Evolutionary conservation across 148 eudicot genomes (phyloP).

Genomic region (Chenopodium album): DNA sequence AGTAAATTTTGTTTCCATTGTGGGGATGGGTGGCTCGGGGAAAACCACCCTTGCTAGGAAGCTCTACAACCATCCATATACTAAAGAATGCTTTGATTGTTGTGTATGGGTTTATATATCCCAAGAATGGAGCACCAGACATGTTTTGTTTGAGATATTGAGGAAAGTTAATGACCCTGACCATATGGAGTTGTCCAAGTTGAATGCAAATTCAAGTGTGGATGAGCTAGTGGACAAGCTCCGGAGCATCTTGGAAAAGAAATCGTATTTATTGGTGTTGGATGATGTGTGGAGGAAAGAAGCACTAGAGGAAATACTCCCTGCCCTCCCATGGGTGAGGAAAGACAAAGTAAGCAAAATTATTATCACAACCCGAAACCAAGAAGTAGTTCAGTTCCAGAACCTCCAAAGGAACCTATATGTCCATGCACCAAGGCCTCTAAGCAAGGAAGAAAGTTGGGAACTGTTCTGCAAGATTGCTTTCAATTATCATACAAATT

Average conservation of each 20-base stretch:
- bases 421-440: slow-evolving; percentile 23
- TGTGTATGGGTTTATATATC: slow-evolving; percentile 11
- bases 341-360: slow-evolving; percentile 22
- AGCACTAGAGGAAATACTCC: slow-evolving; percentile 28
- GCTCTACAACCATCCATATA: slow-evolving; percentile 23
- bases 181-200: neutral
- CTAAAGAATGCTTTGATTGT: slow-evolving; percentile 15
- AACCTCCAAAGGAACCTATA: slow-evolving; percentile 6
- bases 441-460: slow-evolving; percentile 36
- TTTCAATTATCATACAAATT: neutral
- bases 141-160: slow-evolving; percentile 22
- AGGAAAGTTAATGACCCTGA: slow-evolving; percentile 18
- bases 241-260: slow-evolving; percentile 6
- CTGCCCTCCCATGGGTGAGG: slow-evolving; percentile 12
- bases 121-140: slow-evolving; percentile 25
- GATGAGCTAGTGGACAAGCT: slow-evolving; percentile 28
- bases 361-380: slow-evolving; percentile 32
- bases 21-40: slow-evolving; percentile 30
- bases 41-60: slow-evolving; percentile 33
- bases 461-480: slow-evolving; percentile 31
- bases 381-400: slow-evolving; percentile 12
- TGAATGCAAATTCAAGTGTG: slow-evolving; percentile 1
- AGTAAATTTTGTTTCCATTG: neutral
- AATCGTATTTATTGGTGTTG: slow-evolving; percentile 26
- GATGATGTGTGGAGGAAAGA: slow-evolving; percentile 38